Conservation (phyloP, 352 stramenopile genomes). For the Phytopythium cucurbitacearum region DNA sequence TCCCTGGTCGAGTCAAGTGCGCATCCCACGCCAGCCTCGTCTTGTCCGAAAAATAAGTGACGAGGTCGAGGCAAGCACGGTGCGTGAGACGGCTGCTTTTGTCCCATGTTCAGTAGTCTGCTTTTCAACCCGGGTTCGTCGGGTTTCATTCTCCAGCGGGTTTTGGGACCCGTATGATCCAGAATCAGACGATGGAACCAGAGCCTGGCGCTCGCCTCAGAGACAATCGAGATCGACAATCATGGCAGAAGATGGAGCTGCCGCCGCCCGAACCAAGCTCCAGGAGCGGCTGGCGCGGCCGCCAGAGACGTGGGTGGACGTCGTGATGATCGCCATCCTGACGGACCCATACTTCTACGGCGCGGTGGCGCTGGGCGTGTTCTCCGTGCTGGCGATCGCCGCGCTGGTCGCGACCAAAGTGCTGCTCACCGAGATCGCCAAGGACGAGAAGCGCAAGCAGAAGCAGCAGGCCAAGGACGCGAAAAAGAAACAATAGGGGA, state of each 20-base stretch:
- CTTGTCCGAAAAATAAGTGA: too few species aligned
- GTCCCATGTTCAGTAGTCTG: too few species aligned
- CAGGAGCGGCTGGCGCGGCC: slow-evolving; percentile 42
- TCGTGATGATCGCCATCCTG: slow-evolving; percentile 51
- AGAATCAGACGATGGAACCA: too few species aligned
- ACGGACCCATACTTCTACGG: slow-evolving; percentile 67
- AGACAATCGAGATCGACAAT: too few species aligned
- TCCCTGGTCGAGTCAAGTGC: too few species aligned
- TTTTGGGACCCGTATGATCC: too few species aligned
- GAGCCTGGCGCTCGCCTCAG: too few species aligned
- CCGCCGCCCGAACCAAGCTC: slow-evolving; percentile 25
- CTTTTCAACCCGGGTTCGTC: too few species aligned
- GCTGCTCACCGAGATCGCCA: slow-evolving; percentile 53
- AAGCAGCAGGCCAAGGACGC: slow-evolving; percentile 14
- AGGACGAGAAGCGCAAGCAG: slow-evolving; percentile 32
- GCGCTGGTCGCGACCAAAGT: slow-evolving; percentile 56
- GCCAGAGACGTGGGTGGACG: slow-evolving; percentile 61
- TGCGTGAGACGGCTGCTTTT: too few species aligned
- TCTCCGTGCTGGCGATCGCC: slow-evolving; percentile 42
- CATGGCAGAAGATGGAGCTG: background rate
- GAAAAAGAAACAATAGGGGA: slow-evolving; percentile 11
- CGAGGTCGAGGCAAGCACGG: too few species aligned
- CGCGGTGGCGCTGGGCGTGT: slow-evolving; percentile 26
- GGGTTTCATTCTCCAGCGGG: too few species aligned
- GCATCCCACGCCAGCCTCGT: too few species aligned